Evolutionary conservation across 78 protist species (phyloP), one percentile per base, ranked within the genome.

Genomic region (Goniomonas avonlea): DNA sequence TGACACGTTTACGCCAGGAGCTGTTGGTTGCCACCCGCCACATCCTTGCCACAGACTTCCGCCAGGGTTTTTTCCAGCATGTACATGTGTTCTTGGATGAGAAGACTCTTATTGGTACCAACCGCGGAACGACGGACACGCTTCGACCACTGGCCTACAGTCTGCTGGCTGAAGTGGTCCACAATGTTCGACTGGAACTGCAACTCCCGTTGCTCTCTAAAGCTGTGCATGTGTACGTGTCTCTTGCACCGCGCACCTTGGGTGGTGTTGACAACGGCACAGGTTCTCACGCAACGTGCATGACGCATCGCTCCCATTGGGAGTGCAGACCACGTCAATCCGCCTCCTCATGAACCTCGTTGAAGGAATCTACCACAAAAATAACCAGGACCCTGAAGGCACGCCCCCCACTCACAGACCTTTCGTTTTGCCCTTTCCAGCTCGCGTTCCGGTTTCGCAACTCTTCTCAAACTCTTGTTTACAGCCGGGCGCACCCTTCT

Each of bases 131-230:
- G 3, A 73, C 66, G 50, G 85, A 81, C n/a, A 25, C 77, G 37
- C 48, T 81, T 3, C 85, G 85, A 29, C 92, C 93, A 21, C 82
- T 94, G 31, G 98, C 98, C 5, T 89, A 81, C 81, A 40, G 70
- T 4, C 78, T 89, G 39, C 83, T 94, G 45, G 98, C 96, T 0
- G 96, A 94, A 50, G 82, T 93, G 20, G 81, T 94, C 13, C 95
- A 93, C 74, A 87, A 90, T 53, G 87, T 91, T 43, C 81, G n/a
- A n/a, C n/a, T n/a, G n/a, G n/a, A n/a, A n/a, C n/a, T n/a, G n/a
- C 73, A 89, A 3, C n/a, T n/a, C n/a, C n/a, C n/a, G n/a, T n/a
- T n/a, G n/a, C n/a, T n/a, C n/a, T n/a, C n/a, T n/a, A n/a, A n/a
- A n/a, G n/a, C n/a, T n/a, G n/a, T n/a, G n/a, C n/a, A n/a, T n/a